Base-by-base conservation (phyloP, 1,284 basidiomycete species). In the Tremellales sp. region DNA sequence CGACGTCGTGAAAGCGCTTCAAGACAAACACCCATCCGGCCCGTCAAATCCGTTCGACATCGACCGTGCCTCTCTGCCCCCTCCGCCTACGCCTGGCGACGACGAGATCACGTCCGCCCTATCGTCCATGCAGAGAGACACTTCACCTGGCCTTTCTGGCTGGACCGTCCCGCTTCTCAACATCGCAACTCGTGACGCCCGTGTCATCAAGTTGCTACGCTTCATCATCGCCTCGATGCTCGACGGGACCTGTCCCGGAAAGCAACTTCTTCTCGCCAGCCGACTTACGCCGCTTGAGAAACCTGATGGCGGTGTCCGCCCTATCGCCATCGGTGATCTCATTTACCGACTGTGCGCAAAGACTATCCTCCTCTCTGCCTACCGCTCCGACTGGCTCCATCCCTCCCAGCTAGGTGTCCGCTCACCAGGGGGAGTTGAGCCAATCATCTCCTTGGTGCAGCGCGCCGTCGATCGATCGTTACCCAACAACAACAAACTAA, bases 351-450 rank as follows among this genome's bases (percentile, higher is more conserved):
- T 57, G 3, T 23, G 23, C 8, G 31, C 29, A 15, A 60, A 57
- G 29, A 26, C 47, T 7, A 40, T 54, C 36, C 42, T 58, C 39
- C 12, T 4, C 2, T 11, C 12, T 4, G 37, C 23, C 40, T 45
- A 40, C 31, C 13, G 41, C 3, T 2, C 12, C 15, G 42, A 53
- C 37, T 43, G 46, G 17, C 51, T 63, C 4, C 25, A 44, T 0
- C 54, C 58, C 1, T 23, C 31, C 21, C 61, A 63, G 39, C 53
- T 59, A 23, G 57, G 61, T 1, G 61, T 61, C 4, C 51, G 53
- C 1, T 31, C 52, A 3, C 42, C 29, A 40, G 56, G 58, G 10
- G 60, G 60, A 4, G 56, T 56, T 6, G 74, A 50, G 68, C 60
- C 53, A 49, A 59, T 50, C 58, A 61, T 27, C 24, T 40, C 43